Evolutionary conservation across 768 basidiomycete genomes (phyloP).

Genomic region (Hortiboletus campestris): DNA sequence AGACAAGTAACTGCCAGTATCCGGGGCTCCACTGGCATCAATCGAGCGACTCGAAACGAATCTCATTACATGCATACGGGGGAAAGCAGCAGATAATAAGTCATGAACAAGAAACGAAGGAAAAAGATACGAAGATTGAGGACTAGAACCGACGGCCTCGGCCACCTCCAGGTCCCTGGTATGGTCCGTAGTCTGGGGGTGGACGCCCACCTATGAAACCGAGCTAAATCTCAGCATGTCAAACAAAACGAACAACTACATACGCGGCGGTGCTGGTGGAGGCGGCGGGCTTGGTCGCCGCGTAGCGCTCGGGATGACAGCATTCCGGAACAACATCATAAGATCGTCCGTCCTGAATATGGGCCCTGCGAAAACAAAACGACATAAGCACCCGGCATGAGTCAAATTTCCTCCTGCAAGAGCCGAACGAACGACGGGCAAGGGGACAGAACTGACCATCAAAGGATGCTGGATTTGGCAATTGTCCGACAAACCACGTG

Average conservation of each 20-base stretch:
- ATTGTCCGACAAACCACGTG: conserved; percentile 79
- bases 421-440: conserved; percentile 14
- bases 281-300: conserved; percentile 56
- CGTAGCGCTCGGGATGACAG: conserved; percentile 68
- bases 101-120: conserved; percentile 14
- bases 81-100: conserved; percentile 12
- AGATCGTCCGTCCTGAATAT: conserved; percentile 89
- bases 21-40: neutral
- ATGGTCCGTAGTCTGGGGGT: conserved; percentile 84
- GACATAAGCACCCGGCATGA: conserved; percentile 3
- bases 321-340: conserved; percentile 79
- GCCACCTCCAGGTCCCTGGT: conserved; percentile 65
- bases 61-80: conserved; percentile 1
- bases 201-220: conserved; percentile 56
- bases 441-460: conserved; percentile 60
- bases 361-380: conserved; percentile 55
- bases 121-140: neutral
- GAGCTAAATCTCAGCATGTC: conserved; percentile 5
- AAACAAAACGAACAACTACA: neutral
- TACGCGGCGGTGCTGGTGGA: conserved; percentile 49
- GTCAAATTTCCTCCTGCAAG: conserved; percentile 11
- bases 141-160: conserved; percentile 42
- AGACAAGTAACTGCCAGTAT: neutral
- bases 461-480: conserved; percentile 72
- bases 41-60: neutral